Conservation (phyloP, 208 protist genomes). For the Leishmania lainsoni region DNA sequence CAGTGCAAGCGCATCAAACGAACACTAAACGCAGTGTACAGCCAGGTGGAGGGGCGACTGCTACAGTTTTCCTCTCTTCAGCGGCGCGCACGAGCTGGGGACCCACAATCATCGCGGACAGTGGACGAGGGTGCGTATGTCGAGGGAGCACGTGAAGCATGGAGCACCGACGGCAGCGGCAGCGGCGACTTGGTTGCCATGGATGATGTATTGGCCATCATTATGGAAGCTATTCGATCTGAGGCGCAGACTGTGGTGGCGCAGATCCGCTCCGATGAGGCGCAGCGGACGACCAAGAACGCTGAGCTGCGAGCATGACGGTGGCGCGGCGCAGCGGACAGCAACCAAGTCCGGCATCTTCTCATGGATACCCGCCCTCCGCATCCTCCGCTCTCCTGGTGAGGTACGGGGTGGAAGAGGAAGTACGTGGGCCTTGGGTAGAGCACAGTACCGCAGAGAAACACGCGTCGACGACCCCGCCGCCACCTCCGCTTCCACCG, state of each 20-base stretch:
- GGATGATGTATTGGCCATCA: slow-evolving; percentile 42
- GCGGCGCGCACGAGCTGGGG: not conserved
- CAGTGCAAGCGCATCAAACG: slow-evolving; percentile 57
- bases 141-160: not conserved
- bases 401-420: not conserved
- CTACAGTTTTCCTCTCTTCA: slow-evolving; percentile 11
- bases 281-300: slow-evolving; percentile 18
- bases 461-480: not conserved
- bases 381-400: slow-evolving; percentile 1
- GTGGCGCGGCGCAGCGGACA: slow-evolving; percentile 10
- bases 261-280: slow-evolving; percentile 46
- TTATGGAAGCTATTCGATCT: slow-evolving; percentile 36
- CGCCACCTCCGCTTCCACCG: slow-evolving; percentile 13
- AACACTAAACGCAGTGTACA: slow-evolving; percentile 58
- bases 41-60: slow-evolving; percentile 46
- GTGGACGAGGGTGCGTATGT: not conserved
- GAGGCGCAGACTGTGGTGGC: slow-evolving; percentile 44
- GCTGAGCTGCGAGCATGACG: slow-evolving; percentile 20
- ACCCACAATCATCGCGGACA: not conserved
- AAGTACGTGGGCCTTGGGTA: not conserved
- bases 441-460: not conserved
- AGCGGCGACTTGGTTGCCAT: slow-evolving; percentile 12
- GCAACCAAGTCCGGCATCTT: not conserved
- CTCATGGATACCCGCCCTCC: not conserved
- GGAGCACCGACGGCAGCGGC: not conserved